Base-by-base conservation (phyloP, 2,329 filamentous ascomycete species). In the Ophiostoma fasciatum region DNA sequence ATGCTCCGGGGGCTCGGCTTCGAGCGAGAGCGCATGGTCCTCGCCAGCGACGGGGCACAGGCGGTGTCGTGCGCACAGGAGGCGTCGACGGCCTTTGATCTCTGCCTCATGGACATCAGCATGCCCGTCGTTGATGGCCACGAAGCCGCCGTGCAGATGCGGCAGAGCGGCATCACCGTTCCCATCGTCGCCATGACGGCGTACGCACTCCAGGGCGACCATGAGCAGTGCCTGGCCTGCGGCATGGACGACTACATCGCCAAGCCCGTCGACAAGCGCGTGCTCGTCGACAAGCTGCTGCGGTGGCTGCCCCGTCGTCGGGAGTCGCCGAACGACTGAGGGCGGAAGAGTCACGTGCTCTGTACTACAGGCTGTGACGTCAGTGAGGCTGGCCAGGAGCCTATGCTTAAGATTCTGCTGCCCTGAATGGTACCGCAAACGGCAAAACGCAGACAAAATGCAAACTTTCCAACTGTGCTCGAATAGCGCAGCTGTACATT, bases 91-190 rank as follows among this genome's bases (percentile, higher is more conserved):
- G 54, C 55, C 1, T 66, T 64, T 26, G 58, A 62, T 41, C 49
- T 69, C 8, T 59, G 72, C 7, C 51, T 74, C 5, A 73, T 74
- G 69, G 70, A 74, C 48, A 62, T 70, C 44, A 66, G 64, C 43
- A 73, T 73, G 69, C 70, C 70, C 4, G 53, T 71, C 13, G 66
- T 72, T 60, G 65, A 72, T 42, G 70, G 70, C 3, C 51, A 65
- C 35, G 59, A 64, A 7, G 68, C 68, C 19, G 62, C 68, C 1
- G 53, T 48, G 26, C 54, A 55, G 32, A 71, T 74, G 25, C 57
- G 70, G 2, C 55, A 62, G 1, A 37, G 29, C 5, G 49, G 47
- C 31, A 38, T 30, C n/a, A 13, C 20, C 9, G 38, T 53, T 4
- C 49, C 51, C 18, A 50, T 53, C 25, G 59, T 72, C 15, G 68